Percentiles rank a stretch among this genome's conserved stretches.
Conservation (phyloP, 148 eudicot species). For the Nyssa sinensis region DNA sequence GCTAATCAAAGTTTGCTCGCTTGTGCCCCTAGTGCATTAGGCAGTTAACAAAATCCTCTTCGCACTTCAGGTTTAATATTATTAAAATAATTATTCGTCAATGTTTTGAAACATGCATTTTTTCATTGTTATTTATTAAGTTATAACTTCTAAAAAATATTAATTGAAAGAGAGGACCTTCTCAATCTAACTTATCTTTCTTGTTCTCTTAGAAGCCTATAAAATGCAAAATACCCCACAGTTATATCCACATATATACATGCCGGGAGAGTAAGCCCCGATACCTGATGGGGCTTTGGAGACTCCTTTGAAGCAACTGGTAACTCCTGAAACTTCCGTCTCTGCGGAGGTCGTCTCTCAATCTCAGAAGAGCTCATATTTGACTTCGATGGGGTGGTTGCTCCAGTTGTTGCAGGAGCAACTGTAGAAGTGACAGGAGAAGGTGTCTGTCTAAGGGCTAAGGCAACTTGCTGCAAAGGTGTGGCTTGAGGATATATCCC, state of each 20-base stretch:
- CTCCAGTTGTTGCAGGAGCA: slow-evolving; percentile 39
- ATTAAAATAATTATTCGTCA: no score
- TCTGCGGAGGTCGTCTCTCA: slow-evolving; percentile 47
- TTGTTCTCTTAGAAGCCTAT: neutral
- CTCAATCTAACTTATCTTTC: slow-evolving; percentile 1
- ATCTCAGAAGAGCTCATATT: slow-evolving; percentile 30
- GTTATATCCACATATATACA: neutral
- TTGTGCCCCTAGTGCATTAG: no score
- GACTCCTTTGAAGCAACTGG: slow-evolving; percentile 47
- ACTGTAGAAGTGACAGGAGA: slow-evolving; percentile 47
- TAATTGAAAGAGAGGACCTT: neutral
- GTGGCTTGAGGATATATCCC: slow-evolving; percentile 95
- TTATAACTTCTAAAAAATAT: neutral
- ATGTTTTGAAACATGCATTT: no score
- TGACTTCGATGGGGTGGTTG: slow-evolving; percentile 25
- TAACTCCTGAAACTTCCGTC: slow-evolving; percentile 78
- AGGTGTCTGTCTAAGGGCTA: slow-evolving; percentile 65
- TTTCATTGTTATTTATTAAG: neutral
- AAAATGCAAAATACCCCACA: neutral
- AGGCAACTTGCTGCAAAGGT: slow-evolving; percentile 90
- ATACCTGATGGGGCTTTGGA: slow-evolving; percentile 66
- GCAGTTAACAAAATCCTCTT: no score
- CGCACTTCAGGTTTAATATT: no score
- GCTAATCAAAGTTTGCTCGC: no score
- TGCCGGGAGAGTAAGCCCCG: slow-evolving; percentile 15